A percentile compares a stretch with the other conserved stretches of the same genome.
Evolutionary conservation across 352 stramenopile species (phyloP).

Genomic region (Phytophthora quininea): DNA sequence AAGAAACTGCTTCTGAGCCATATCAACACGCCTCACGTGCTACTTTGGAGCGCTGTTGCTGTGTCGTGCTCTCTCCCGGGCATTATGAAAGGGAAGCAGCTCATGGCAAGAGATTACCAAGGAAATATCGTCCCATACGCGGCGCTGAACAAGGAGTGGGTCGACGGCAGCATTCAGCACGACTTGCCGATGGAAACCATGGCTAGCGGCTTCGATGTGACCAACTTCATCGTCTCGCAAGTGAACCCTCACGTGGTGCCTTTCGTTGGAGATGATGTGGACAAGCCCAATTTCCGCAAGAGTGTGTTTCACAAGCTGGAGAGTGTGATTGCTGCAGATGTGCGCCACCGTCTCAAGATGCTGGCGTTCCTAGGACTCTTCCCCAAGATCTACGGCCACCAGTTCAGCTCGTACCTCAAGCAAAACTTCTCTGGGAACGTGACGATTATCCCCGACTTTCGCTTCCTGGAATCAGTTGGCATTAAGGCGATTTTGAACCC

Average conservation of each 20-base stretch:
- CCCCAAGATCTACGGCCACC: constrained; percentile 81
- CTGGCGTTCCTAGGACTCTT: constrained; percentile 89
- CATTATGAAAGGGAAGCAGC: constrained; percentile 92
- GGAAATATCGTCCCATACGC: constrained; percentile 91
- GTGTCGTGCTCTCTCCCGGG: constrained; percentile 93
- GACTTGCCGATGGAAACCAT: constrained; percentile 95
- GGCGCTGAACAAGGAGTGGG: constrained; percentile 92
- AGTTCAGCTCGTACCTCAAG: constrained; percentile 78
- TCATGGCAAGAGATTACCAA: constrained; percentile 73
- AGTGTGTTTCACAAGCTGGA: constrained; percentile 78
- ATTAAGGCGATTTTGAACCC: constrained; percentile 88
- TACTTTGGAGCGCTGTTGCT: constrained; percentile 90
- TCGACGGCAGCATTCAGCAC: constrained; percentile 92
- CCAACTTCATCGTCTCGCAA: constrained; percentile 91
- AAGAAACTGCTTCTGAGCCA: constrained; percentile 92
- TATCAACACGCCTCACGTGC: constrained; percentile 93
- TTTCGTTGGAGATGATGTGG: constrained; percentile 91
- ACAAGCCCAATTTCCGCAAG: constrained; percentile 64
- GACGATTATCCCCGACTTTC: constrained; percentile 92
- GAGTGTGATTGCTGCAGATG: constrained; percentile 82
- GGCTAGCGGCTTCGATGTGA: constrained; percentile 94
- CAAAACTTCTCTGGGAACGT: constrained; percentile 98
- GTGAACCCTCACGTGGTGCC: constrained; percentile 93
- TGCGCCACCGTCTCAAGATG: constrained; percentile 72
- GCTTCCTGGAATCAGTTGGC: constrained; percentile 82